Conservation (phyloP, 1,284 basidiomycete genomes). For the Naganishia sp. region DNA sequence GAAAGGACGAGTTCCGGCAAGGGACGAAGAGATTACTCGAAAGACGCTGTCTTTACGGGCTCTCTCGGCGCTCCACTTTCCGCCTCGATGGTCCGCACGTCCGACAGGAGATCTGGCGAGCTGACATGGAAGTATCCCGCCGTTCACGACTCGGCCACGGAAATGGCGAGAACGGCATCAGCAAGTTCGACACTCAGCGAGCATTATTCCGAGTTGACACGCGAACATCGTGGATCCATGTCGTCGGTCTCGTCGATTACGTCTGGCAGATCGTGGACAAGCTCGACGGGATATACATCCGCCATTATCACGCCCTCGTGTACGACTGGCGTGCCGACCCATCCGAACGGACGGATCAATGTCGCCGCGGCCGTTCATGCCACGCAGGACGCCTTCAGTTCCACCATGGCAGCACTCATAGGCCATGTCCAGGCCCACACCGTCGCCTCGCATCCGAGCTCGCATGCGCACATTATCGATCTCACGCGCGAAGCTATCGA, state of each 20-base stretch:
- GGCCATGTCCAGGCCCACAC: conserved; percentile 94
- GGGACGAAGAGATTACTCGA: conserved; percentile 55
- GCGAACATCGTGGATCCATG: conserved; percentile 46
- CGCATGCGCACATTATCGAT: conserved; percentile 89
- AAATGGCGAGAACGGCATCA: conserved; percentile 13
- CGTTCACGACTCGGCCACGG: neutral
- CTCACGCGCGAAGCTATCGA: conserved; percentile 91
- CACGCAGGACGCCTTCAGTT: conserved; percentile 85
- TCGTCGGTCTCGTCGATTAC: conserved; percentile 64
- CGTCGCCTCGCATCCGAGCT: conserved; percentile 81
- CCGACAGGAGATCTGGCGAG: conserved; percentile 3
- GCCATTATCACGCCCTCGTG: conserved; percentile 5
- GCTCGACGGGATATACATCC: conserved; percentile 1
- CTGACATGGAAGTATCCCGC: conserved; percentile 21
- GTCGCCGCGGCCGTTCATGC: conserved; percentile 56
- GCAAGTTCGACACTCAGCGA: conserved; percentile 11
- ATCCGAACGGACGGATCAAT: conserved; percentile 38
- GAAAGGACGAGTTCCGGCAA: conserved; percentile 58
- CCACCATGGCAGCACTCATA: conserved; percentile 93
- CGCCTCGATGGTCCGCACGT: neutral
- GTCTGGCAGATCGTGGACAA: conserved; percentile 43
- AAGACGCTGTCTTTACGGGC: neutral
- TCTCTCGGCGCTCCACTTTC: conserved; percentile 11
- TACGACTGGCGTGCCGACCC: conserved; percentile 60
- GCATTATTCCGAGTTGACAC: conserved; percentile 12